Conservation (phyloP, 768 basidiomycete genomes). For the Fomitopsis serialis region DNA sequence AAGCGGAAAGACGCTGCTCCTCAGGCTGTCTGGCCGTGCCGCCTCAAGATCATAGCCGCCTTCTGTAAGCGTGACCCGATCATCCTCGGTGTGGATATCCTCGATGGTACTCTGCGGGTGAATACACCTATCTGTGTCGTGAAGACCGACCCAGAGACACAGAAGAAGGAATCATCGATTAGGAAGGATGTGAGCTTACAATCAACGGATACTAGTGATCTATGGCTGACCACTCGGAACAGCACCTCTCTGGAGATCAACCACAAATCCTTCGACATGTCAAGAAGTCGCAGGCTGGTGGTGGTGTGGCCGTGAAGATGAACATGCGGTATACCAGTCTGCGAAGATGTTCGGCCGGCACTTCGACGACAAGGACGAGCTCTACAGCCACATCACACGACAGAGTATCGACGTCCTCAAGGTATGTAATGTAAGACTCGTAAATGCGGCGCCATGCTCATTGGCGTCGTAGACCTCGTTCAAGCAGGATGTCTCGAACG, state of each 20-base stretch:
- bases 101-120: constrained; percentile 85
- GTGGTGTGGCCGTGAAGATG: constrained; percentile 98
- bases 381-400: constrained; percentile 85
- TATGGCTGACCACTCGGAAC: background rate
- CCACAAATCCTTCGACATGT: constrained; percentile 83
- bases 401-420: constrained; percentile 95
- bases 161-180: constrained; percentile 91
- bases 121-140: constrained; percentile 96
- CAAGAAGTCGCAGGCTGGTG: constrained; percentile 93
- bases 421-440: constrained; percentile 35
- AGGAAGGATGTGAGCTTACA: constrained; percentile 78
- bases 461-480: constrained; percentile 58
- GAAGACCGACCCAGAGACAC: constrained; percentile 80
- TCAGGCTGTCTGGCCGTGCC: constrained; percentile 94
- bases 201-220: background rate
- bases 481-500: constrained; percentile 81
- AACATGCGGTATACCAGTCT: constrained; percentile 93
- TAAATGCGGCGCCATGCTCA: constrained; percentile 4
- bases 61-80: constrained; percentile 98
- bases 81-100: constrained; percentile 92
- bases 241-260: constrained; percentile 98
- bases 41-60: constrained; percentile 86
- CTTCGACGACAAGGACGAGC: constrained; percentile 93
- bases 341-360: constrained; percentile 95
- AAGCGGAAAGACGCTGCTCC: constrained; percentile 89